Evolutionary conservation across 2,329 filamentous ascomycete species (phyloP).

Genomic region (Calonectria henricotiae): DNA sequence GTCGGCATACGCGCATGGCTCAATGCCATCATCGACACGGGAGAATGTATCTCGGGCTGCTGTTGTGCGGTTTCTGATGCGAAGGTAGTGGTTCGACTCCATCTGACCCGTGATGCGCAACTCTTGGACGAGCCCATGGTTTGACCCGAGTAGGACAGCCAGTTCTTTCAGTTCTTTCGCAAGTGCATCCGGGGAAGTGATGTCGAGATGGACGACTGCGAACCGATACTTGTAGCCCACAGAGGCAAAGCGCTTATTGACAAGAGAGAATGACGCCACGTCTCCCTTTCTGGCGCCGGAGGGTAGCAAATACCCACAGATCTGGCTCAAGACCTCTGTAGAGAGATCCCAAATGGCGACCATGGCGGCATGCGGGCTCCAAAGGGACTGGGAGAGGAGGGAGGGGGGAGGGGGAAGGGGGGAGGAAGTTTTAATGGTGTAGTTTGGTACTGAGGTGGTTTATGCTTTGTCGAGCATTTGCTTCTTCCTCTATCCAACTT

Average conservation of each 20-base stretch:
- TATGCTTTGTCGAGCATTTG: not conserved
- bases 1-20: not conserved
- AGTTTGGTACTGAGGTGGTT: no score
- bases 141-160: no score
- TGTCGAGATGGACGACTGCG: not conserved
- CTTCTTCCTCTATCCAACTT: not conserved
- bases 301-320: not conserved
- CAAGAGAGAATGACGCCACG: not conserved
- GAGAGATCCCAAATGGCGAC: not conserved
- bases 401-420: no score
- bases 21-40: not conserved
- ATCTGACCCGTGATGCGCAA: not conserved
- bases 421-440: no score
- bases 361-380: not conserved
- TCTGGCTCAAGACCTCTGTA: not conserved
- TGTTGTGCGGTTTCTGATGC: not conserved
- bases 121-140: not conserved
- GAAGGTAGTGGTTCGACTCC: accelerated
- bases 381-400: no score
- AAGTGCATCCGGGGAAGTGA: not conserved
- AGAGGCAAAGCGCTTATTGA: not conserved
- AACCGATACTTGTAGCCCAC: not conserved
- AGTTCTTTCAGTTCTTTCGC: not conserved
- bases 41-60: not conserved
- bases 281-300: not conserved